A percentile compares a stretch with the other conserved stretches of the same genome.
Conservation (phyloP, 306 rosid species). For the Prunus salicina region DNA sequence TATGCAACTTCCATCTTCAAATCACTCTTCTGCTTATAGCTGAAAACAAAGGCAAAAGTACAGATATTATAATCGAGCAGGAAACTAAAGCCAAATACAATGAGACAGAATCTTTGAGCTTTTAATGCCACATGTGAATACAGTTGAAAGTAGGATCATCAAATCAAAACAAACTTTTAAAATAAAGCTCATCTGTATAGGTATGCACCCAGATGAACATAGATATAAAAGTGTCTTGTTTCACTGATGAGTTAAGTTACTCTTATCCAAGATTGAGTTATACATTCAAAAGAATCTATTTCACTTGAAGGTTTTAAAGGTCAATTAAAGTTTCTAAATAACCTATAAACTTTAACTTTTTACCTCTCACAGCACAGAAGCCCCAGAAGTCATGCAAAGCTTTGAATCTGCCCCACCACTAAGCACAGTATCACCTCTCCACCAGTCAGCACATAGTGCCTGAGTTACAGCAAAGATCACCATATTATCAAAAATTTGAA, state of each 20-base stretch:
- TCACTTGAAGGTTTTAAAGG: not conserved
- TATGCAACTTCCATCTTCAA: not conserved
- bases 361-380: conserved; percentile 43
- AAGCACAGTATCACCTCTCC: conserved; percentile 67
- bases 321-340: not conserved
- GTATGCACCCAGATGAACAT: not conserved
- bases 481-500: not conserved
- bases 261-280: no score
- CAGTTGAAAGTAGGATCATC: not conserved
- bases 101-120: not conserved
- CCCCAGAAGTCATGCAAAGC: conserved; percentile 72
- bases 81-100: not conserved
- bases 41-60: not conserved
- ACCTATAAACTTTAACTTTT: not conserved
- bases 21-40: not conserved
- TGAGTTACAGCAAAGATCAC: conserved; percentile 25
- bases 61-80: not conserved
- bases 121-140: not conserved
- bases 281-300: not conserved
- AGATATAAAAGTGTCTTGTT: not conserved
- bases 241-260: not conserved
- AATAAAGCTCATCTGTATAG: not conserved
- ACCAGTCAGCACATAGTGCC: conserved; percentile 94
- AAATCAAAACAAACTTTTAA: not conserved
- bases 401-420: conserved; percentile 93